phyloP scores from a whole-genome alignment of 257 asterid species.

The Ophiorrhiza pumila region DNA sequence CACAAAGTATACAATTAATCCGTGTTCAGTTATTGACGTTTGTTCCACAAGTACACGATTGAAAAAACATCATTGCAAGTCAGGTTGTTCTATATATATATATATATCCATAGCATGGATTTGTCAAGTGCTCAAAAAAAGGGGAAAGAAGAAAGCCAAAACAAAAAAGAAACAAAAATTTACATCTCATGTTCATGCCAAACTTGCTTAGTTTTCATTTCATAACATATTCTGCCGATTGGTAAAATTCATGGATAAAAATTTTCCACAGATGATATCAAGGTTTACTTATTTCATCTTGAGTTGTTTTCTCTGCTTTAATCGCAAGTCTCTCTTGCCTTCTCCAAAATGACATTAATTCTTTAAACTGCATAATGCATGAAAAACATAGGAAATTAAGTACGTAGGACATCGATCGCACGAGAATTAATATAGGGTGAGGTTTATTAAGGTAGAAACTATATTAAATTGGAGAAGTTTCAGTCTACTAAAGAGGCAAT shows the following conservation, averaged over 20 bases:
- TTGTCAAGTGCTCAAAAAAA: background rate
- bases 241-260: background rate
- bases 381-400: background rate
- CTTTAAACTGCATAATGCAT: constrained; percentile 14
- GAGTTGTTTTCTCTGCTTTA: background rate
- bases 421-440: background rate
- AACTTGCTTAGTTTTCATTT: background rate
- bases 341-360: constrained; percentile 23
- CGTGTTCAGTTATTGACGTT: background rate
- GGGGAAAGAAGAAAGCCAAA: background rate
- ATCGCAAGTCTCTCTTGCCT: background rate
- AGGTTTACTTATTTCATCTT: background rate
- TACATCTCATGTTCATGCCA: background rate
- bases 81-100: too few relatives aligned
- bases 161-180: background rate
- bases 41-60: background rate
- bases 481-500: background rate
- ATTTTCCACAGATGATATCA: background rate
- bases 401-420: background rate
- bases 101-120: too few relatives aligned
- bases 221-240: background rate
- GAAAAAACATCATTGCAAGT: background rate
- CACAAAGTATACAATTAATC: background rate
- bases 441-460: background rate
- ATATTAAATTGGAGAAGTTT: too few relatives aligned